Conservation (phyloP, 1,139 yeast species). For the Pneumocystis murina region DNA sequence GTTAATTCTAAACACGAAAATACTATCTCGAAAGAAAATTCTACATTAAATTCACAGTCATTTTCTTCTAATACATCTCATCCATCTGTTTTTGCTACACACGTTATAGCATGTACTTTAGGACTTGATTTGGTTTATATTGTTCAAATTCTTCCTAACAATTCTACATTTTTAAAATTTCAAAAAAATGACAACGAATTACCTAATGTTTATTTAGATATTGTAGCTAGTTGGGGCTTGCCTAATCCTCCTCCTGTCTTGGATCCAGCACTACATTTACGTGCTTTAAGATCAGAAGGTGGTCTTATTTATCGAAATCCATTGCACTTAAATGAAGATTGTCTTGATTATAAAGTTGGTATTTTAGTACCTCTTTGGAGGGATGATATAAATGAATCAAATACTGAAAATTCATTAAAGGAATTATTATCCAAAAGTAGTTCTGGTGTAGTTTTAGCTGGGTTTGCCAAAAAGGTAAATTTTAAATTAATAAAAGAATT, state of each 20-base stretch:
- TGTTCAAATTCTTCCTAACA: slow-evolving; percentile 36
- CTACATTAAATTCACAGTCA: not conserved
- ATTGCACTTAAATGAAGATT: slow-evolving; percentile 24
- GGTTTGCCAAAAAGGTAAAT: not conserved
- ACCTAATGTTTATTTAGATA: slow-evolving; percentile 12
- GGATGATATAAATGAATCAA: not conserved
- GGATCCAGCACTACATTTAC: slow-evolving; percentile 16
- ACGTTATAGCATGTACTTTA: slow-evolving; percentile 11
- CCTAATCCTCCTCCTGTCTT: slow-evolving; percentile 14
- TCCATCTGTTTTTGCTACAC: slow-evolving; percentile 5
- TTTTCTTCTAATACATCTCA: not conserved
- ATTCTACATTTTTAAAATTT: slow-evolving; percentile 36
- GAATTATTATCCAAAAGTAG: not conserved
- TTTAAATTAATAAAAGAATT: not conserved
- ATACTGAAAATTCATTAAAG: not conserved
- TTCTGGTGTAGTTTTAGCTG: not conserved
- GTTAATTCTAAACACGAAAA: not conserved
- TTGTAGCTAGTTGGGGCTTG: slow-evolving; percentile 17
- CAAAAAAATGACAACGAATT: not conserved
- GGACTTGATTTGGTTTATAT: slow-evolving; percentile 10
- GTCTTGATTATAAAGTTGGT: not conserved
- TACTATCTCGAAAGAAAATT: not conserved
- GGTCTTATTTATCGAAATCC: slow-evolving; percentile 21
- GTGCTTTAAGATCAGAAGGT: slow-evolving; percentile 27
- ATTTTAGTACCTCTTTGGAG: slow-evolving; percentile 1